Base-by-base conservation (phyloP, 257 asterid genomes). In the Marsdenia floribunda region DNA sequence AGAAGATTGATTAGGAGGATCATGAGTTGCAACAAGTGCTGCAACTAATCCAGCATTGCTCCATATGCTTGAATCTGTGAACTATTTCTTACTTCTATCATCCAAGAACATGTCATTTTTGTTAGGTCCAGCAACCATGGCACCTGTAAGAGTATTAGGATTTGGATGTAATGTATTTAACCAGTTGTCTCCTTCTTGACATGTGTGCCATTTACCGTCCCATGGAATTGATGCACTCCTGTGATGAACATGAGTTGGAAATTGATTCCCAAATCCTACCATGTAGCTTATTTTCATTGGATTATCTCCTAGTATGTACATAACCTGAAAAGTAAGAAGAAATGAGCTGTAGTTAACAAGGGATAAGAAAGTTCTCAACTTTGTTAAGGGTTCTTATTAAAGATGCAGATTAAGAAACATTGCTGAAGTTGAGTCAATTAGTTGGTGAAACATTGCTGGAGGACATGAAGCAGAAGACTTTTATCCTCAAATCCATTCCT, bases 121-220 rank as follows among this genome's bases (percentile, higher is more conserved):
- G 77, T 87, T 84, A 5, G 92, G 92, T 47, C 92, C 92, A 49
- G 83, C 85, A 15, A 87, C 91, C 88, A 89, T 87, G 19, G 91
- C 90, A 68, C 91, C 90, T 1, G 68, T 26, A 3, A 87, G 77
- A 35, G 68, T 75, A 69, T 85, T 87, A 38, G 89, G 92, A 73
- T 87, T 87, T 9, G n/a, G 37, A 18, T 59, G 68, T 10, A 49
- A 24, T 12, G 82, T 80, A 6, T 79, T n/a, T 54, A 87, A 70
- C 81, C 82, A 87, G 38, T 73, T 49, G 35, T 71, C 70, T 50
- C 92, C 92, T 68, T 87, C 86, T 70, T 68, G 21, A 61, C 91
- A 87, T 0, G 82, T 33, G 77, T 73, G 75, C 75, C 26, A 22
- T 54, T 73, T 74, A 1, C 83, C 76, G 46, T 83, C 86, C 85